Conservation (phyloP, 257 asterid genomes). For the Solanum ossicruentum region DNA sequence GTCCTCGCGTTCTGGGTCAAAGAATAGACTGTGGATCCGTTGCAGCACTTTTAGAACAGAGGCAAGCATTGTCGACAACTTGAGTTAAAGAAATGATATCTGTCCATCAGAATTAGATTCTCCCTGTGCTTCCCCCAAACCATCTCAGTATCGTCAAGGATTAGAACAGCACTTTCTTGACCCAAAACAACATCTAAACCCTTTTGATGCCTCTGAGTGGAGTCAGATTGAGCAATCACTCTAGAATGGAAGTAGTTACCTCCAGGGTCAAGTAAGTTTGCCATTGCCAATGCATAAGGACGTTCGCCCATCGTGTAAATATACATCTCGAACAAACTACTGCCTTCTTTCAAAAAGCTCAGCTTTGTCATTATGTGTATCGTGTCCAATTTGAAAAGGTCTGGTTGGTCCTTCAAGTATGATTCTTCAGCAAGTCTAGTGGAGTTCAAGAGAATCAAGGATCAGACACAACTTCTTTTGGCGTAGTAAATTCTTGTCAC, state of each 20-base stretch:
- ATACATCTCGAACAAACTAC: conserved; percentile 67
- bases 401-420: too few species aligned
- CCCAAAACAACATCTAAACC: conserved; percentile 89
- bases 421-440: too few species aligned
- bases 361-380: conserved; percentile 91
- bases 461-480: too few species aligned
- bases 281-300: conserved; percentile 81
- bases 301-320: conserved; percentile 96
- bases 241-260: conserved; percentile 30
- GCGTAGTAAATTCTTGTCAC: too few species aligned
- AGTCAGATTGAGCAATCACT: conserved; percentile 77
- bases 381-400: conserved; percentile 42
- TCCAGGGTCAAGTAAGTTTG: conserved; percentile 65
- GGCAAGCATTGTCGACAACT: conserved; percentile 68
- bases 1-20: conserved; percentile 30
- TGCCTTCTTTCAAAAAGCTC: conserved; percentile 71
- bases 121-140: conserved; percentile 88
- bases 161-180: conserved; percentile 74
- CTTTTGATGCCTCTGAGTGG: conserved; percentile 66
- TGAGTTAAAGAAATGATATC: conserved; percentile 79
- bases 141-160: conserved; percentile 88
- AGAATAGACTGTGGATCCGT: conserved; percentile 34
- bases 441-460: too few species aligned
- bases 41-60: conserved; percentile 47
- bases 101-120: conserved; percentile 71